Conservation (phyloP, 148 eudicot genomes). For the Arctostaphylos glauca region DNA sequence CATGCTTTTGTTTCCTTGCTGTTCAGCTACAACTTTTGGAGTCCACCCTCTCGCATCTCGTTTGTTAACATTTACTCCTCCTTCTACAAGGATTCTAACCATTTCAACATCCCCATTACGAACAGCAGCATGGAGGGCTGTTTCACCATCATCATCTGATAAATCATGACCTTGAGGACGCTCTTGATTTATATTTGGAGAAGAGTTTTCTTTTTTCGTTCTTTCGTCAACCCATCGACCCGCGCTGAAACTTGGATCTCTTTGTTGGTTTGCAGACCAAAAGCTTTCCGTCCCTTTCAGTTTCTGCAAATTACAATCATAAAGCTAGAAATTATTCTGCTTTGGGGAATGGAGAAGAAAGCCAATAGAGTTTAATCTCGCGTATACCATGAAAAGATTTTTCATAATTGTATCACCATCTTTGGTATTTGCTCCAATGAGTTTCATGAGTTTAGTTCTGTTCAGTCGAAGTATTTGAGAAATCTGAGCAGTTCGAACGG, state of each 20-base stretch:
- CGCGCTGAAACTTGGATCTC: constrained; percentile 19
- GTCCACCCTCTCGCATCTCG: constrained; percentile 31
- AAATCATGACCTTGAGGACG: constrained; percentile 8
- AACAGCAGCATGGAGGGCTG: constrained; percentile 29
- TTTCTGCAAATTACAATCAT: constrained; percentile 40
- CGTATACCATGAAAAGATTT: constrained; percentile 59
- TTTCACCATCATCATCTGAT: constrained; percentile 21
- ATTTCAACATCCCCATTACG: constrained; percentile 33
- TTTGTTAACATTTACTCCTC: constrained; percentile 31
- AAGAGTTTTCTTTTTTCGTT: constrained; percentile 22
- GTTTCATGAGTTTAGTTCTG: constrained; percentile 39
- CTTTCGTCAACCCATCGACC: constrained; percentile 26
- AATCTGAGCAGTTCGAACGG: constrained; percentile 67
- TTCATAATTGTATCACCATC: constrained; percentile 58
- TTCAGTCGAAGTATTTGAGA: constrained; percentile 64
- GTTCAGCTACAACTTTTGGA: constrained; percentile 31
- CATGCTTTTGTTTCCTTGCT: constrained; percentile 28
- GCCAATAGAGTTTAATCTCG: constrained; percentile 4
- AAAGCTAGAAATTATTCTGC: neutral
- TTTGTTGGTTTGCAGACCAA: constrained; percentile 31
- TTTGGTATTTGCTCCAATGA: constrained; percentile 50
- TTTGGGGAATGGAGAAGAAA: neutral
- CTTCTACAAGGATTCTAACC: constrained; percentile 38
- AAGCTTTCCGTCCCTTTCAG: constrained; percentile 36
- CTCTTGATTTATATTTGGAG: constrained; percentile 18